Evolutionary conservation across 306 rosid species (phyloP).

Genomic region (Abrus pulchellus): DNA sequence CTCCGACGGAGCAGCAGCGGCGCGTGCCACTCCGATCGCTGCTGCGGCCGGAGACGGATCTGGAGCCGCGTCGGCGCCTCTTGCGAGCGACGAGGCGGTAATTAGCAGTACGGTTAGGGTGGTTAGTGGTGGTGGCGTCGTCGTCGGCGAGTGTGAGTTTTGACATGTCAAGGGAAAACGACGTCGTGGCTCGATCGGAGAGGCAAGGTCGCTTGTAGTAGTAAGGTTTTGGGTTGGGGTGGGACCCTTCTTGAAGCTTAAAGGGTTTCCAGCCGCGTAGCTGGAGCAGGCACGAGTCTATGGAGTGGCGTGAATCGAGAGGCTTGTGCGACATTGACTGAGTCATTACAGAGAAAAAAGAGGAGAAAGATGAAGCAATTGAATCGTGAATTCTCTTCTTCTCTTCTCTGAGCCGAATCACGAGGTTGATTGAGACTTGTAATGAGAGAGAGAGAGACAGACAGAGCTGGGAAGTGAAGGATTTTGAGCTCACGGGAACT

Average conservation of each 20-base stretch:
- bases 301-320: slow-evolving; percentile 67
- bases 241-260: slow-evolving; percentile 52
- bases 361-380: too few species aligned
- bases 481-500: neutral
- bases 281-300: slow-evolving; percentile 74
- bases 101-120: slow-evolving; percentile 49
- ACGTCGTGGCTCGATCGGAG: slow-evolving; percentile 80
- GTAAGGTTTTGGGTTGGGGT: slow-evolving; percentile 22
- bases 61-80: slow-evolving; percentile 86
- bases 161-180: slow-evolving; percentile 76
- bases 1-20: slow-evolving; percentile 91
- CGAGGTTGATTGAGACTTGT: neutral
- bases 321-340: slow-evolving; percentile 72
- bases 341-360: slow-evolving; percentile 17
- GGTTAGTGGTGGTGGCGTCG: slow-evolving; percentile 39
- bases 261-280: slow-evolving; percentile 89
- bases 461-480: neutral
- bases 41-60: slow-evolving; percentile 97
- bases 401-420: neutral
- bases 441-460: neutral
- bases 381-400: neutral
- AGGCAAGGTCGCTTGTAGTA: slow-evolving; percentile 83
- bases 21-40: slow-evolving; percentile 94
- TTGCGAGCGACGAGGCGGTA: slow-evolving; percentile 74
- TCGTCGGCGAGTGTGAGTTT: slow-evolving; percentile 78